A percentile compares a stretch with the other conserved stretches of the same genome.
These are phyloP conservation scores for Chalciporus piperatus DNA, from an alignment of 768 basidiomycete genomes.

Conservation along the genomic window DNA sequence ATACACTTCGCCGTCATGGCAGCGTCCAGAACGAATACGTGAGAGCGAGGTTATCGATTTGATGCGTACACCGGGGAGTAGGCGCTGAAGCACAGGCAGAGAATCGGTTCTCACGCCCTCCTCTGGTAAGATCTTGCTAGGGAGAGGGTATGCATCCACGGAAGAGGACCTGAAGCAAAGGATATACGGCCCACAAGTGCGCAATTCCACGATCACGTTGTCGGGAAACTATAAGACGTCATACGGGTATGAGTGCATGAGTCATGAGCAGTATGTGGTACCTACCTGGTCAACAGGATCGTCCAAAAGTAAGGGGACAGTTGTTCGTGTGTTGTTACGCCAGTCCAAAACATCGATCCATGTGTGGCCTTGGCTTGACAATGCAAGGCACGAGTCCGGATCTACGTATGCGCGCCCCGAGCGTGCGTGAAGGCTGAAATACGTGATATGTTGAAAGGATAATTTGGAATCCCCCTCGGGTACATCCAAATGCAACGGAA, in stretches of 20 bases:
- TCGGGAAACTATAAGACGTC: conserved; percentile 14
- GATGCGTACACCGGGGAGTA: conserved; percentile 29
- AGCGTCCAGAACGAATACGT: conserved; percentile 30
- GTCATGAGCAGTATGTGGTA: neutral
- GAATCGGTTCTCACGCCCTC: neutral
- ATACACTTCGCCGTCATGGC: conserved; percentile 35
- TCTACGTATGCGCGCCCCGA: conserved; percentile 29
- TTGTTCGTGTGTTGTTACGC: conserved; percentile 21
- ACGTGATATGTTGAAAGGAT: conserved; percentile 1
- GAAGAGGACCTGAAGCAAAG: conserved; percentile 48
- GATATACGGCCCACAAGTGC: conserved; percentile 46
- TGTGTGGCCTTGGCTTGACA: conserved; percentile 26
- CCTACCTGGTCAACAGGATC: conserved; percentile 32
- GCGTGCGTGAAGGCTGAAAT: conserved; percentile 1
- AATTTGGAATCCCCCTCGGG: neutral
- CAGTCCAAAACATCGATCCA: conserved; percentile 38
- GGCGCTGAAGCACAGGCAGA: conserved; percentile 17
- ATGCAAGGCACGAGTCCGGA: conserved; percentile 26
- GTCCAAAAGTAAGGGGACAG: conserved; percentile 15
- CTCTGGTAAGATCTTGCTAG: conserved; percentile 5
- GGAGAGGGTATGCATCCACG: conserved; percentile 39
- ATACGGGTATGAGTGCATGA: neutral
- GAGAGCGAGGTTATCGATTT: conserved; percentile 34
- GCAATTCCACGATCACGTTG: conserved; percentile 38
- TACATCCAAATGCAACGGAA: neutral